A percentile compares a stretch with the other conserved stretches of the same genome.
Conservation (phyloP, 2,329 filamentous ascomycete species). For the Talaromyces marneffei region DNA sequence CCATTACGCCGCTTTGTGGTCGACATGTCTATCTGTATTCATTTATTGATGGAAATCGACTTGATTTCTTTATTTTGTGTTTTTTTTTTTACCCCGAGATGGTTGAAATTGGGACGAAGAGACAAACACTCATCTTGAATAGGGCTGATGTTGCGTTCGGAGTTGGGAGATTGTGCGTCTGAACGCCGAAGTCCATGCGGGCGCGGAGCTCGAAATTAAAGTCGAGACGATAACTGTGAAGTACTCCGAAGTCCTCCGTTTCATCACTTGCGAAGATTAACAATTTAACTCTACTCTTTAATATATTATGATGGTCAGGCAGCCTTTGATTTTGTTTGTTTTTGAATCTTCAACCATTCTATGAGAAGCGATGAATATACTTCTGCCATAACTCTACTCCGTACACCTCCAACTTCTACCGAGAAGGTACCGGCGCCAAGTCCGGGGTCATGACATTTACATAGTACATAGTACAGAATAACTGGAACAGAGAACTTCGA, state of each 20-base stretch:
- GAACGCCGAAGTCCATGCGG: not conserved
- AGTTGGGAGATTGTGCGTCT: not conserved
- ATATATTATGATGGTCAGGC: too few relatives aligned
- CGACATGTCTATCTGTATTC: not conserved
- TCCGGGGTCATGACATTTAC: too few relatives aligned
- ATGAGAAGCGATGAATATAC: not conserved
- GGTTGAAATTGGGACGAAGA: not conserved
- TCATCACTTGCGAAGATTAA: not conserved
- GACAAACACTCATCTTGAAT: not conserved
- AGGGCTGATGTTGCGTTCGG: not conserved
- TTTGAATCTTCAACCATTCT: not conserved
- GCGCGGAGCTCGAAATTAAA: not conserved
- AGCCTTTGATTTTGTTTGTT: not conserved
- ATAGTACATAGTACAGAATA: too few relatives aligned
- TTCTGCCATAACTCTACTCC: not conserved
- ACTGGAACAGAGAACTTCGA: not conserved
- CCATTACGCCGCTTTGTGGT: conserved; percentile 12
- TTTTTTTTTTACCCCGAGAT: not conserved
- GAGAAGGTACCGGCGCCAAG: not conserved
- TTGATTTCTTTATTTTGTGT: not conserved
- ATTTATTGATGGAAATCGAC: not conserved
- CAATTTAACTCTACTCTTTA: not conserved
- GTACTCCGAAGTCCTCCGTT: not conserved
- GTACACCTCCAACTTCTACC: not conserved
- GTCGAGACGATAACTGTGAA: not conserved